Evolutionary conservation across 2,329 filamentous ascomycete genomes (phyloP).

Genomic region (Fusarium tjaetaba): DNA sequence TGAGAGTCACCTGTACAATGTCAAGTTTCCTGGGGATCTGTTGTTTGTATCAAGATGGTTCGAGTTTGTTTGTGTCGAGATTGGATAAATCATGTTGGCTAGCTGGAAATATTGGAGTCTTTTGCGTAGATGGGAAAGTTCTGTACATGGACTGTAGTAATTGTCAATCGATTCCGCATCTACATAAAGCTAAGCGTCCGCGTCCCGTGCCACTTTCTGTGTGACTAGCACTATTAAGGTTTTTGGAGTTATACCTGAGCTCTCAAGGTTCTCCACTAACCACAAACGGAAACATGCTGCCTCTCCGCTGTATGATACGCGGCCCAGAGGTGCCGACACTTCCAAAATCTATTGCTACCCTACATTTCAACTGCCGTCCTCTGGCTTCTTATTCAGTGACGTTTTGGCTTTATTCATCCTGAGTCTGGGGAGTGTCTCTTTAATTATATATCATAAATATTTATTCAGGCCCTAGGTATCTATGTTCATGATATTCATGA

Average conservation of each 20-base stretch:
- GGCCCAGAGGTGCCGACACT: not conserved
- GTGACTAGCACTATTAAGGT: not conserved
- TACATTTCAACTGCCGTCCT: not conserved
- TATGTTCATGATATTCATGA: not conserved
- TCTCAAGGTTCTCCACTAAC: not conserved
- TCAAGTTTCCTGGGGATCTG: slow-evolving; percentile 22
- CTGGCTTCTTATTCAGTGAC: not conserved
- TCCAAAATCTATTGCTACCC: not conserved
- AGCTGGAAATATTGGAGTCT: slow-evolving; percentile 51
- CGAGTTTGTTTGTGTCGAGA: slow-evolving; percentile 44
- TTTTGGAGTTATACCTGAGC: not conserved
- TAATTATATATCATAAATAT: not conserved
- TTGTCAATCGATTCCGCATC: slow-evolving; percentile 47
- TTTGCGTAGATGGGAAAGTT: slow-evolving; percentile 55
- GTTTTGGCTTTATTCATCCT: not conserved
- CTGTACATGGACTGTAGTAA: slow-evolving; percentile 54
- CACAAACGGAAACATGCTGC: not conserved
- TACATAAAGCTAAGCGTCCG: not conserved
- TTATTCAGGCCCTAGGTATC: not conserved
- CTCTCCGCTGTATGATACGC: not conserved
- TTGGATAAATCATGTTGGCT: slow-evolving; percentile 48
- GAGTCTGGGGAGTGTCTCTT: not conserved
- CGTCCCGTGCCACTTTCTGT: not conserved
- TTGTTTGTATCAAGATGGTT: slow-evolving; percentile 44
- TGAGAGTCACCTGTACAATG: slow-evolving; percentile 36